Evolutionary conservation across 2,329 filamentous ascomycete genomes (phyloP), one percentile per base, ranked within the genome.

Genomic region (Hypoxylon sp.): DNA sequence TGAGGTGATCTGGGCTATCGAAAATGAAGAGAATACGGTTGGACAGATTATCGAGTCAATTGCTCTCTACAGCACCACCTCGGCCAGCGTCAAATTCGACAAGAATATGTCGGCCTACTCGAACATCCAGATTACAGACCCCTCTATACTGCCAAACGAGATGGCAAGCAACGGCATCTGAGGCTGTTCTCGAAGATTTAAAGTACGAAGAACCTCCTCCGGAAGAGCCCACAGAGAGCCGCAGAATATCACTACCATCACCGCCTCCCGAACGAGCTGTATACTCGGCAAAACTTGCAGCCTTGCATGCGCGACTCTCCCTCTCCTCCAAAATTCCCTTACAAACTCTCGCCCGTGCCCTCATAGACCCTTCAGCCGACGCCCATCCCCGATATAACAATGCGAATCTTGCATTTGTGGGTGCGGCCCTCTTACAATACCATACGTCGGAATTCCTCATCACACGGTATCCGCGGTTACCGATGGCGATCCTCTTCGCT

Each of bases 401-500:
- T 81, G 84, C 88, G 74, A 91, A 93, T 72, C 88, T 99, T 63
- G 88, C 94, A 58, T 90, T 91, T 72, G 86, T 98, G 26, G 96
- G 96, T 70, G 87, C 90, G 75, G 90, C 94, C 73, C 86, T 99
- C 72, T 88, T 98, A 74, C 90, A 91, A 80, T 97, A 96, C 83
- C 94, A 98, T 80, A 91, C 93, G 68, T 88, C 92, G 76, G 96
- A 99, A 85, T 91, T 91, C 82, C 88, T 99, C 71, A 83, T 98
- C 73, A 94, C 91, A 83, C 92, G 90, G 77, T 98, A 94, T 81
- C 96, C 96, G 13, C 94, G 96, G 54, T 87, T 99, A 60, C 96
- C 96, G 59, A 92, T 96, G 87, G 82, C 87, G n/a, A 91, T 99
- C 63, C 83, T 97, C 57, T 97, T 94, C 81, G 90, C 94, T 58